A percentile compares a stretch with the other conserved stretches of the same genome.
phyloP scores from a whole-genome alignment of 169 alveolate genomes.

The Plasmodium yoelii region DNA sequence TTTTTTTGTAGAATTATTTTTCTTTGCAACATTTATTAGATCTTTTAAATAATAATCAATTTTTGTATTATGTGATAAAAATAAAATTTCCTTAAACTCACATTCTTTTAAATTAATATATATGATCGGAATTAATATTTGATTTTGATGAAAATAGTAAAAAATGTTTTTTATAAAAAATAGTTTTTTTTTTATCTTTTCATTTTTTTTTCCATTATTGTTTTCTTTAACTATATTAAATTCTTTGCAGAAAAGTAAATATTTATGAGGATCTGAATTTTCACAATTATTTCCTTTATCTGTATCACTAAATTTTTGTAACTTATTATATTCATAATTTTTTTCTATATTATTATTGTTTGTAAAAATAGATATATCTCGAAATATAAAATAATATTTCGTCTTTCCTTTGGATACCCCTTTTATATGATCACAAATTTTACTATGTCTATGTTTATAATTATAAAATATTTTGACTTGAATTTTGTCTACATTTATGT shows the following conservation, averaged over 20 bases:
- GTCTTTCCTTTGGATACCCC: conserved; percentile 6
- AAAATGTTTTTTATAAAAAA: conserved; percentile 24
- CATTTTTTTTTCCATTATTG: background rate
- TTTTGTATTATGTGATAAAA: background rate
- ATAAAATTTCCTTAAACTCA: conserved; percentile 38
- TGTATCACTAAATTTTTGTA: background rate
- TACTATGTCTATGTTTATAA: conserved; percentile 43
- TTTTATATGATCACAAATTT: conserved; percentile 17
- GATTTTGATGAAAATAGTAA: conserved; percentile 14
- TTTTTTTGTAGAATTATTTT: background rate
- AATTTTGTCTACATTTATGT: conserved; percentile 13
- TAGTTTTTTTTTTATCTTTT: background rate
- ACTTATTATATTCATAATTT: background rate
- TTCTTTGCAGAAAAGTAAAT: conserved; percentile 11
- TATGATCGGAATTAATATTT: conserved; percentile 14
- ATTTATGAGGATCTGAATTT: background rate
- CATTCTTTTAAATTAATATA: conserved; percentile 20
- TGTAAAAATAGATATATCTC: conserved; percentile 6
- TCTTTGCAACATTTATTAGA: conserved; percentile 24
- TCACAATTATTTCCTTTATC: conserved; percentile 2
- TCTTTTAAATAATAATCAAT: conserved; percentile 19
- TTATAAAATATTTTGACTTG: conserved; percentile 25
- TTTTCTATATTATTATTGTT: background rate
- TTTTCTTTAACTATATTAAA: conserved; percentile 15
- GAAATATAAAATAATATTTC: conserved; percentile 13